A percentile compares a stretch with the other conserved stretches of the same genome.
Conservation (phyloP, 345 rosid genomes). For the Eucalyptus tenuipes region DNA sequence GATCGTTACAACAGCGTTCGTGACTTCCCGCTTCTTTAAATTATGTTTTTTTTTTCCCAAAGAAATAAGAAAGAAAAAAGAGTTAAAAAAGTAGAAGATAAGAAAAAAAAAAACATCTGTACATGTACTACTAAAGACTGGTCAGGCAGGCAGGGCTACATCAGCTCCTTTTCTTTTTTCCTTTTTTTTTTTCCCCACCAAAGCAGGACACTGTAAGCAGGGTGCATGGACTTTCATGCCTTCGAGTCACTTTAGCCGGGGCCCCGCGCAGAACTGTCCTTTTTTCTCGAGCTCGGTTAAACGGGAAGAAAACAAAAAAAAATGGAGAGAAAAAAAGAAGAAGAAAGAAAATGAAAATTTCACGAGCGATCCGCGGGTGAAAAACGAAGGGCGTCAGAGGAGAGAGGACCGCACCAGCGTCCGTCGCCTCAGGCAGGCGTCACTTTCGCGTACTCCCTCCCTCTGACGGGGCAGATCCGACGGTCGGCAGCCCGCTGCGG, state of each 20-base stretch:
- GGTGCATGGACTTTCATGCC: neutral
- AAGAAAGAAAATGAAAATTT: neutral
- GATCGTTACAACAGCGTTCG: neutral
- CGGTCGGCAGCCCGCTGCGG: slow-evolving; percentile 2
- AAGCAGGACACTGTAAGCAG: neutral
- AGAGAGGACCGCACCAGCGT: neutral
- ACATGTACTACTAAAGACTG: neutral
- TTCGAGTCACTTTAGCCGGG: neutral
- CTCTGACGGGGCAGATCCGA: slow-evolving; percentile 10
- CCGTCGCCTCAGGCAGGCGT: neutral
- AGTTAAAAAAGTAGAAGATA: neutral
- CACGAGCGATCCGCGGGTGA: neutral
- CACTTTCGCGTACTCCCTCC: neutral
- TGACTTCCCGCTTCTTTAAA: neutral
- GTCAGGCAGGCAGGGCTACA: neutral
- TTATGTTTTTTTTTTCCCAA: neutral
- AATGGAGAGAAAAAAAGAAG: neutral
- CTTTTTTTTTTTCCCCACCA: neutral
- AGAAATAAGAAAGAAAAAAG: neutral
- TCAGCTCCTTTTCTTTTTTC: neutral
- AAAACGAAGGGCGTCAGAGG: neutral
- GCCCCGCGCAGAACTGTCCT: neutral
- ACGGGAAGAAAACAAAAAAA: neutral
- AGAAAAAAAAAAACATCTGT: neutral
- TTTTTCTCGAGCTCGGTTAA: neutral